Evolutionary conservation across 1,139 yeast species (phyloP), one percentile per base, ranked within the genome.

Genomic region (Candida sp.): DNA sequence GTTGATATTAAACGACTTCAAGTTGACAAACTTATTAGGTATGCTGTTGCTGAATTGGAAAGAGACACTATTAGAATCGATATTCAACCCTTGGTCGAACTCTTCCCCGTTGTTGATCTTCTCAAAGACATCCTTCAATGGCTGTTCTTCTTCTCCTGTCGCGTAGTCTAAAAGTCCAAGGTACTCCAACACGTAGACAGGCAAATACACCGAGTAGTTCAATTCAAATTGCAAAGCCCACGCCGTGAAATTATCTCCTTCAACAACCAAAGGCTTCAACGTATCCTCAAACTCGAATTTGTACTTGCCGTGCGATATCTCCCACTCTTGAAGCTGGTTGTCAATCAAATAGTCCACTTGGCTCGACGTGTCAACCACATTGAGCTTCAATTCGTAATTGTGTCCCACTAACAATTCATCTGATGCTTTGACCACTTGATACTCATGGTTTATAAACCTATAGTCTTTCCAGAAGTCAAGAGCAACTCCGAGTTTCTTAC

Each of bases 381-480:
- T 46, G 9, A 52, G 17, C 28, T 44, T 52, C 8, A 50, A 17
- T 22, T 50, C 50, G 47, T 64, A 61, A 3, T 48, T 53, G 3
- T 58, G 55, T 1, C 67, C 67, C 3, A 49, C 25, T n/a, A 52
- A 42, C n/a, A 51, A 22, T 7, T 32, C 48, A 8, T 45, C 45
- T 3, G 49, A 27, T 1, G 40, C 42, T 17, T 42, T 52, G 22
- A 49, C 28, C 26, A 46, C 8, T 27, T 47, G 49, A 44, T 58
- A 57, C 48, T 70, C 66, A 37, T 65, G 69, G 54, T 69, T 67
- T 17, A 73, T 54, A 49, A 51, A 65, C 30, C 77, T 59, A 44
- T 56, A 63, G 49, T 74, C 80, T 46, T 63, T 62, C 81, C 81
- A 77, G 51, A 63, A 76, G 7, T 66, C 65, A 8, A 74, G 55